Evolutionary conservation across 2,329 filamentous ascomycete genomes (phyloP), one percentile per base, ranked within the genome.

Genomic region (Beauveria sp.): DNA sequence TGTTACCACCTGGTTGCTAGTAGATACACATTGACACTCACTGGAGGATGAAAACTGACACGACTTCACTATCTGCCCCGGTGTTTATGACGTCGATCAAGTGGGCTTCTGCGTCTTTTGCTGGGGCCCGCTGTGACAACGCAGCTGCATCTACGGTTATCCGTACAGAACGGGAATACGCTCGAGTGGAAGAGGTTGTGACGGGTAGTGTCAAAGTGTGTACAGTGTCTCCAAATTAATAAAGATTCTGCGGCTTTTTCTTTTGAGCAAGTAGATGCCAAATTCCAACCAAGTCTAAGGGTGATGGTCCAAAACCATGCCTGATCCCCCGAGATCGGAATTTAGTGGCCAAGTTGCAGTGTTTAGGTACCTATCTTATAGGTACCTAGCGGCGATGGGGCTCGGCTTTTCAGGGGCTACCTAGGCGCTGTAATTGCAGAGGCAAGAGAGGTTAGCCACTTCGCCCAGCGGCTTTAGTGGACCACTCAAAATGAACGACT

Each of bases 1-100:
- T 14, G 34, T 16, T 37, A 16, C 34, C 34, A 16, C 34, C 34
- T 37, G 34, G 34, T 37, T 14, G 34, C 34, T 37, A 37, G 34
- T 37, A 37, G 34, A 37, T 37, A 37, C 34, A 6, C 14, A 5
- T 37, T 6, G 14, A 37, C 12, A 37, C 34, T 37, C 12, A 37
- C 10, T 37, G 12, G 34, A 37, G 34, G 37, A 54, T 54, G 41
- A 40, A 54, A 20, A 53, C 16, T 14, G 22, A 30, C 24, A 55
- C 26, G 26, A 50, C 47, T 30, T 22, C 22, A 54, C 51, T 59
- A 59, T 59, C 46, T 48, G 55, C 44, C 55, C 55, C 55, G 37
- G 18, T 59, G 37, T 59, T 59, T 52, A 59, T 59, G 55, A 59
- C 55, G 55, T 59, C 46, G 55, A 43, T 30, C 16, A 26, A 43